A percentile compares a stretch with the other conserved stretches of the same genome.
These are phyloP conservation scores for Lumnitzera littorea DNA, from an alignment of 345 rosid genomes.

Conservation along the genomic window DNA sequence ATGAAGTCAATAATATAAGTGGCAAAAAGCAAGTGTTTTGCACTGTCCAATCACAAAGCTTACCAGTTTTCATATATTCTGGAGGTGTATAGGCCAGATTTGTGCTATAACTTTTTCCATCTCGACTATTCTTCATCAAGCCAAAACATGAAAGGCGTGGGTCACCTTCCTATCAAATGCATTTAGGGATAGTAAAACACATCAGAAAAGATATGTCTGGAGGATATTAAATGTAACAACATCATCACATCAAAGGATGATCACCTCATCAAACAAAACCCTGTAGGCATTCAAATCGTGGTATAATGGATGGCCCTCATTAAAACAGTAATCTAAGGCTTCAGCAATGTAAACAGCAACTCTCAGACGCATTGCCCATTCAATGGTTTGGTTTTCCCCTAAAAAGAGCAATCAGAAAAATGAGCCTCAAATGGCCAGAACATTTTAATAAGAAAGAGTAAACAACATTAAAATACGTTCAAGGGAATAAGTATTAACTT, in stretches of 20 bases:
- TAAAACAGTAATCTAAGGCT: slow-evolving; percentile 84
- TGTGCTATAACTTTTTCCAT: slow-evolving; percentile 93
- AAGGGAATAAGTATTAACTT: too few species aligned
- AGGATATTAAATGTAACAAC: not conserved
- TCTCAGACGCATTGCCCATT: slow-evolving; percentile 94
- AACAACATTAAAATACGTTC: too few species aligned
- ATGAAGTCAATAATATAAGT: not conserved
- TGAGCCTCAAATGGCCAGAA: slow-evolving; percentile 10
- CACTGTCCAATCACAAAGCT: not conserved
- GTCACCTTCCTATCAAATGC: slow-evolving; percentile 75
- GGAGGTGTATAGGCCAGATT: slow-evolving; percentile 96
- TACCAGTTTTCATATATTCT: slow-evolving; percentile 87
- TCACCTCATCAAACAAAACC: slow-evolving; percentile 97
- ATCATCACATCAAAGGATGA: slow-evolving; percentile 6
- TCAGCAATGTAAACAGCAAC: slow-evolving; percentile 86
- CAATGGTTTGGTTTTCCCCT: slow-evolving; percentile 97
- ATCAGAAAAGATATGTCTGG: slow-evolving; percentile 1
- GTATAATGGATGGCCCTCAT: slow-evolving; percentile 73
- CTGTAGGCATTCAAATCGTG: slow-evolving; percentile 96
- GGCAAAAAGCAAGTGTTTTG: not conserved
- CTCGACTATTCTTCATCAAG: slow-evolving; percentile 89
- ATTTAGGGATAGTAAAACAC: slow-evolving; percentile 1
- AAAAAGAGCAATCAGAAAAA: slow-evolving; percentile 19
- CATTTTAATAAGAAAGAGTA: too few species aligned
- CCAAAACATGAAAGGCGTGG: slow-evolving; percentile 98